Evolutionary conservation across 306 rosid species (phyloP).

Genomic region (Leucaena leucocephala): DNA sequence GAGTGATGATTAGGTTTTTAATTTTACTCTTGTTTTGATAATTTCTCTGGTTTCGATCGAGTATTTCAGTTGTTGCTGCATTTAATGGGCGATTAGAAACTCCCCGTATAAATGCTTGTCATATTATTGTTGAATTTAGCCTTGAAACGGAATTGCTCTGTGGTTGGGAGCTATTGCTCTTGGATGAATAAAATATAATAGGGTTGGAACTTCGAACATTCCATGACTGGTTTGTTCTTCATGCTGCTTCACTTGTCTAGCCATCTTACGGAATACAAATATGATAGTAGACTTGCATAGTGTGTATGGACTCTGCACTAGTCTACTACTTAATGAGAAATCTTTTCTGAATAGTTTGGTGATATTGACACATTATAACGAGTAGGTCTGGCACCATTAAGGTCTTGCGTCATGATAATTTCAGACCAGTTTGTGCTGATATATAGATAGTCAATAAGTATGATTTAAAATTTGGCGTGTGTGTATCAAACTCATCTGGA

Average conservation of each 20-base stretch:
- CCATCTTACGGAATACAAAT: not conserved
- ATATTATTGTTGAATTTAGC: not conserved
- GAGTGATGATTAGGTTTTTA: conserved; percentile 49
- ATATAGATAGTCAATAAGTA: not conserved
- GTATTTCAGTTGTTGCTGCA: not conserved
- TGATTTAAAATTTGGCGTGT: not conserved
- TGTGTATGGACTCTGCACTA: not conserved
- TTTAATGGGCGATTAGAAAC: conserved; percentile 19
- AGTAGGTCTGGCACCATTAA: conserved; percentile 10
- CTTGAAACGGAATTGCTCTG: conserved; percentile 1
- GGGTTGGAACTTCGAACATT: not conserved
- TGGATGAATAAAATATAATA: not conserved
- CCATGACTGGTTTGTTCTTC: conserved; percentile 10
- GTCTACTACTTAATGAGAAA: not conserved
- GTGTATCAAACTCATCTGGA: not conserved
- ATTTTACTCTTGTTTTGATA: not conserved
- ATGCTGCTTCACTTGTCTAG: not conserved
- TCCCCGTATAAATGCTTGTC: not conserved
- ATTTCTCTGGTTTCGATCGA: not conserved
- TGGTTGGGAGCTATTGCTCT: not conserved
- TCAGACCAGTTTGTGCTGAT: not conserved
- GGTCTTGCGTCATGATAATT: not conserved
- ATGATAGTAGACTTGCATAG: not conserved
- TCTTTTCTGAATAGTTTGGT: not conserved
- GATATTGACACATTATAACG: not conserved